Evolutionary conservation across 345 rosid genomes (phyloP), one percentile per base, ranked within the genome.

Genomic region (Eucalyptus leucophloia): DNA sequence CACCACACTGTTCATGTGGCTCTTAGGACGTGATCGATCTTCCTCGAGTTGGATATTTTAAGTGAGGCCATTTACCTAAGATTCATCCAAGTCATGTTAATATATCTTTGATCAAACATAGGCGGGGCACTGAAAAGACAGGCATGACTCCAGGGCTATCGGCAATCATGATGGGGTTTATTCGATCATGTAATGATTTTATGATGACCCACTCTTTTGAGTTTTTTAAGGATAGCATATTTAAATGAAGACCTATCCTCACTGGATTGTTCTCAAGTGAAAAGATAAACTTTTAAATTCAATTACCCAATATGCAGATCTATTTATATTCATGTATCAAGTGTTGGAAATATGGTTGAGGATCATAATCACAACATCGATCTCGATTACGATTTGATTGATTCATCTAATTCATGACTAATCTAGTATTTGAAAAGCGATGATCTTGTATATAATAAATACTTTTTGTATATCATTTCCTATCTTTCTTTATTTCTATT

Each of bases 361-460:
- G 26, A 53, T 53, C 5, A 53, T 53, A 9, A 8, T 53, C 58
- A 21, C 9, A 0, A 53, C 2, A 2, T 53, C 58, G 0, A 53
- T 53, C 24, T 53, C 11, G 5, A 53, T 53, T 53, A 53, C 0
- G 2, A 21, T 53, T 0, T 2, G 0, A 53, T 53, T 53, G 0
- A 53, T 53, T 53, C 9, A 4, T 21, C 11, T 53, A 53, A 53
- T 8, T 2, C 58, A 21, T 21, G 58, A 53, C 0, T 53, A 1
- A 1, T 53, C 26, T 53, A 53, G 24, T 1, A 53, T 53, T 53
- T 53, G 58, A 21, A 21, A 53, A 53, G 58, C 1, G 58, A 53
- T 21, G 58, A 53, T 21, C 2, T 53, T 53, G 58, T 53, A 53
- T 53, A 8, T 8, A 53, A 53, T 9, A 53, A 53, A 53, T 53